Conservation (phyloP, 2,329 filamentous ascomycete genomes). For the Colletotrichum sp. region DNA sequence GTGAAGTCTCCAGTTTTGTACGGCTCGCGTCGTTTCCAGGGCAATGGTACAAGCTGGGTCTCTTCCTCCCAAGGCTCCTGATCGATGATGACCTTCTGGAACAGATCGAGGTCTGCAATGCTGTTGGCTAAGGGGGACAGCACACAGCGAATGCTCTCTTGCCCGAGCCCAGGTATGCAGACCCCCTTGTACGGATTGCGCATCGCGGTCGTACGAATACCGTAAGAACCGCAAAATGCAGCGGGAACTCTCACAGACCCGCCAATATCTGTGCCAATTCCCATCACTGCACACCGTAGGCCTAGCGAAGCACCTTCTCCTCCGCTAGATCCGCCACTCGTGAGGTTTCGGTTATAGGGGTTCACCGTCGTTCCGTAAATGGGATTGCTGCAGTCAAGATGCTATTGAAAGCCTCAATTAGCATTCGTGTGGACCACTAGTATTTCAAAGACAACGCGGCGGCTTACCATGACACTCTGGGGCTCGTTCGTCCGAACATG, state of each 20-base stretch:
- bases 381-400: conserved; percentile 38
- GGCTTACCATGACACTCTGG: conserved; percentile 37
- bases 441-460: background rate
- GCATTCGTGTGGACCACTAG: fast-evolving
- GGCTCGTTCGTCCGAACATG: conserved; percentile 48
- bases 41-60: conserved; percentile 41
- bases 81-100: conserved; percentile 40
- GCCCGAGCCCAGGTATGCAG: conserved; percentile 32
- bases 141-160: conserved; percentile 39
- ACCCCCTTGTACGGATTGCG: conserved; percentile 33
- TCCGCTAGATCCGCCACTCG: conserved; percentile 46
- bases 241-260: conserved; percentile 50
- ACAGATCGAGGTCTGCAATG: conserved; percentile 38
- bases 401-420: background rate
- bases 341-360: conserved; percentile 41
- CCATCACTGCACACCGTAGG: conserved; percentile 44
- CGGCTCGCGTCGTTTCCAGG: conserved; percentile 37
- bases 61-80: conserved; percentile 47
- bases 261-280: conserved; percentile 52
- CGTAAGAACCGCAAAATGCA: conserved; percentile 47
- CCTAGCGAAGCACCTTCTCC: conserved; percentile 47
- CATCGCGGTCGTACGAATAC: conserved; percentile 42
- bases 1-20: conserved; percentile 14
- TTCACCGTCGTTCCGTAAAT: conserved; percentile 44
- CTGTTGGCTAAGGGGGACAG: conserved; percentile 24